Percentiles rank a stretch among this genome's conserved stretches.
Conservation (phyloP, 2,329 filamentous ascomycete species). For the Colletotrichum lupini region DNA sequence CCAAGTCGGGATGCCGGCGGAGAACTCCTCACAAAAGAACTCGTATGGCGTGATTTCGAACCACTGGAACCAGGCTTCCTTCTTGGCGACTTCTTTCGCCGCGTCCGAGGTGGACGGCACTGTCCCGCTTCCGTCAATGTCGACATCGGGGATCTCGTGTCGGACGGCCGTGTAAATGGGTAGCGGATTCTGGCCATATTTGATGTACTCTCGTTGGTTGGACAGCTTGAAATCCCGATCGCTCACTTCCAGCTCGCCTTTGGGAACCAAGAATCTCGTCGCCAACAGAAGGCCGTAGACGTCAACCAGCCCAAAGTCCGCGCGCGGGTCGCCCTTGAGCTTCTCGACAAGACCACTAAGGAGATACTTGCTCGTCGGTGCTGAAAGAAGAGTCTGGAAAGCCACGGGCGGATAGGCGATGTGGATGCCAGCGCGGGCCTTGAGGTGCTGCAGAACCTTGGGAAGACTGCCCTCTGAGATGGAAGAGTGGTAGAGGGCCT, state of each 20-base stretch:
- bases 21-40: slow-evolving; percentile 93
- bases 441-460: slow-evolving; percentile 84
- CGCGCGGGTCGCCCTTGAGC: slow-evolving; percentile 81
- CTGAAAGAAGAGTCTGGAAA: slow-evolving; percentile 82
- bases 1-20: slow-evolving; percentile 94
- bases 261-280: slow-evolving; percentile 85
- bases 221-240: slow-evolving; percentile 90
- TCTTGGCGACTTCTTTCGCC: slow-evolving; percentile 63
- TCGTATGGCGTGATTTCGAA: slow-evolving; percentile 96
- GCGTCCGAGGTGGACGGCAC: slow-evolving; percentile 52
- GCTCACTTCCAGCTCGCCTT: slow-evolving; percentile 82
- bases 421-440: slow-evolving; percentile 84
- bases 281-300: slow-evolving; percentile 90
- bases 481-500: slow-evolving; percentile 86
- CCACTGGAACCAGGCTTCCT: slow-evolving; percentile 96
- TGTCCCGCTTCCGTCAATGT: slow-evolving; percentile 52
- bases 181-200: slow-evolving; percentile 83
- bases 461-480: slow-evolving; percentile 76
- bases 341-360: slow-evolving; percentile 92
- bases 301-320: slow-evolving; percentile 91
- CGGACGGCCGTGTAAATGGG: slow-evolving; percentile 97
- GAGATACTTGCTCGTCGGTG: slow-evolving; percentile 93
- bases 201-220: slow-evolving; percentile 81
- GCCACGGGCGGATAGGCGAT: slow-evolving; percentile 93
- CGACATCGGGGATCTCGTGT: slow-evolving; percentile 86